phyloP scores from a whole-genome alignment of 805 yeast genomes.

The Peterozyma xylosa region DNA sequence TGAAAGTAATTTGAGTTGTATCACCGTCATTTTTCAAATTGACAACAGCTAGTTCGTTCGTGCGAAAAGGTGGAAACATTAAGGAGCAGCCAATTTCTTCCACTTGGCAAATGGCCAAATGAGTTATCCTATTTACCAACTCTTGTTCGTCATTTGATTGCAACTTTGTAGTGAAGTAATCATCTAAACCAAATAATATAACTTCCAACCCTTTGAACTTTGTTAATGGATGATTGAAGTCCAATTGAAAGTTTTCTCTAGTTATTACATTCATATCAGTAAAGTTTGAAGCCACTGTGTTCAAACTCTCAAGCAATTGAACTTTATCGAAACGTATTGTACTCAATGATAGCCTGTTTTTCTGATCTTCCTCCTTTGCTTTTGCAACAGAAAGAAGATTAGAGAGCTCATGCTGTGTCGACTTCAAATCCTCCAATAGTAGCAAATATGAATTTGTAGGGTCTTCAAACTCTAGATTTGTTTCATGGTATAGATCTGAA shows the following conservation, averaged over 20 bases:
- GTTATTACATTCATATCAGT: constrained; percentile 3
- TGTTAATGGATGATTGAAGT: constrained; percentile 6
- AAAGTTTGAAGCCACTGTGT: constrained; percentile 9
- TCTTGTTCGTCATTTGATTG: constrained; percentile 9
- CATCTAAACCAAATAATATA: no score
- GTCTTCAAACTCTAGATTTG: constrained; percentile 22
- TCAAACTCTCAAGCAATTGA: constrained; percentile 6
- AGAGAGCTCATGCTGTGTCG: constrained; percentile 13
- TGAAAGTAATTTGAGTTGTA: no score
- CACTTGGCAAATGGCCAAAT: constrained; percentile 20
- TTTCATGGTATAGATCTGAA: constrained; percentile 12
- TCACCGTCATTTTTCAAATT: constrained; percentile 7
- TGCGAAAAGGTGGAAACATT: constrained; percentile 25
- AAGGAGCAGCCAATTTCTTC: constrained; percentile 21
- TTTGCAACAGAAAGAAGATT: constrained; percentile 14
- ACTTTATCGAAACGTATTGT: constrained; percentile 10
- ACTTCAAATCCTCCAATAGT: neutral
- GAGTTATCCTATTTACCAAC: constrained; percentile 17
- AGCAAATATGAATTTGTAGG: constrained; percentile 20
- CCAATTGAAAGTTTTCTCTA: constrained; percentile 5
- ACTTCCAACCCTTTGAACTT: no score
- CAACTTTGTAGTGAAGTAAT: no score
- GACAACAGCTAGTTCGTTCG: constrained; percentile 17
- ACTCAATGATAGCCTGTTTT: constrained; percentile 9
- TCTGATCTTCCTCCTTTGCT: constrained; percentile 16